Evolutionary conservation across 1,284 basidiomycete species (phyloP), one percentile per base, ranked within the genome.

Genomic region (Leccinum variabile): DNA sequence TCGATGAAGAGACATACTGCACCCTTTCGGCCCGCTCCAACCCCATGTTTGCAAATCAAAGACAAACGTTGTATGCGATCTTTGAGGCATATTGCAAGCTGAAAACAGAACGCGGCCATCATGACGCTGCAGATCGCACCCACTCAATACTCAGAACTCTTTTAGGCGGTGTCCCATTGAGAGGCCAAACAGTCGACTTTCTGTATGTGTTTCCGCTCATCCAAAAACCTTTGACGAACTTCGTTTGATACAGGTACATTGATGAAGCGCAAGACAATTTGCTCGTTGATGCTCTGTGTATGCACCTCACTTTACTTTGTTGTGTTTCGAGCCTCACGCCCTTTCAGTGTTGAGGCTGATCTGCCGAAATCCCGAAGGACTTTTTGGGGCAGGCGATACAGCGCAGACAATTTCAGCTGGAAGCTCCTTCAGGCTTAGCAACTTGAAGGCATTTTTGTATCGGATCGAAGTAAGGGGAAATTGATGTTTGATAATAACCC

Each of bases 371-470:
- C 81, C 84, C 0, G 76, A 87, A 58, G 90, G 90, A 0, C 73
- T 89, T 25, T 90, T 91, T 68, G 92, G 87, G 87, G 90, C 90
- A 0, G 90, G 90, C 0, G 90, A 92, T 68, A 92, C 90, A 0
- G 89, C 90, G 0, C 90, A 92, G 67, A 89, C 89, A 0, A 91
- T 92, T 18, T 85, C 86, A 0, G 80, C 83, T 2, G 90, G 90
- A 0, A 89, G 87, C 61, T 83, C 88, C 0, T 92, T 92, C 68
- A 76, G 86, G 13, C 91, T 92, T 70, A 77, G 88, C 64, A 89
- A 91, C 46, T 70, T 92, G 60, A 91, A 87, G 66, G 81, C 88
- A 0, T 87, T 89, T 67, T 67, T 90, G 33, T 84, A 83, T 61
- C 79, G 83, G 25, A 71, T 84, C 0, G 86, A 90, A 76, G 88